phyloP scores from a whole-genome alignment of 2,329 filamentous ascomycete genomes.

The Beauveria sp. region DNA sequence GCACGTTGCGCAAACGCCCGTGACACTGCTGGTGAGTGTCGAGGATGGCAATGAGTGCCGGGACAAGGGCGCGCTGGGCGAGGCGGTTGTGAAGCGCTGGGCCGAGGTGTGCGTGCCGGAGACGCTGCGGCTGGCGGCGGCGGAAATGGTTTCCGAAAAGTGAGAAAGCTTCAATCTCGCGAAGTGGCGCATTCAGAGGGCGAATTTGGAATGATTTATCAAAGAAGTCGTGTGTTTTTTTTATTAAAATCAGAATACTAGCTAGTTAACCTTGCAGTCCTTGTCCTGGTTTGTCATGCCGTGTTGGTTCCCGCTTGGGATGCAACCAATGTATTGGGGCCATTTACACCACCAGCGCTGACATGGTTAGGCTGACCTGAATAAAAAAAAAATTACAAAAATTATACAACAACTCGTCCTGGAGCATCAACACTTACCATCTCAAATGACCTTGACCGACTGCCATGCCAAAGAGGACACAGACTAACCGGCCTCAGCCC shows the following conservation, averaged over 20 bases:
- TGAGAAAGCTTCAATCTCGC: not conserved
- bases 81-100: not conserved
- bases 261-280: too few species aligned
- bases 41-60: not conserved
- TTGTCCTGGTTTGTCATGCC: too few species aligned
- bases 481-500: not conserved
- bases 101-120: not conserved
- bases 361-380: not conserved
- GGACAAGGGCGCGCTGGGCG: not conserved
- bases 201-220: not conserved
- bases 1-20: not conserved
- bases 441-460: too few species aligned
- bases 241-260: too few species aligned
- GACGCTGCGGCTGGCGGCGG: not conserved
- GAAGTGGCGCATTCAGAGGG: not conserved
- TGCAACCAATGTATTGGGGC: too few species aligned
- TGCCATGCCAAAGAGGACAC: constrained; percentile 7
- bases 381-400: not conserved
- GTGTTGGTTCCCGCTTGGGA: too few species aligned
- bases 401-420: not conserved
- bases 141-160: not conserved
- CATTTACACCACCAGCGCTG: not conserved
- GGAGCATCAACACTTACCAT: not conserved
- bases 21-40: not conserved
- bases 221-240: too few species aligned